Conservation (phyloP, 441 rosid species). For the Adansonia rubrostipa region DNA sequence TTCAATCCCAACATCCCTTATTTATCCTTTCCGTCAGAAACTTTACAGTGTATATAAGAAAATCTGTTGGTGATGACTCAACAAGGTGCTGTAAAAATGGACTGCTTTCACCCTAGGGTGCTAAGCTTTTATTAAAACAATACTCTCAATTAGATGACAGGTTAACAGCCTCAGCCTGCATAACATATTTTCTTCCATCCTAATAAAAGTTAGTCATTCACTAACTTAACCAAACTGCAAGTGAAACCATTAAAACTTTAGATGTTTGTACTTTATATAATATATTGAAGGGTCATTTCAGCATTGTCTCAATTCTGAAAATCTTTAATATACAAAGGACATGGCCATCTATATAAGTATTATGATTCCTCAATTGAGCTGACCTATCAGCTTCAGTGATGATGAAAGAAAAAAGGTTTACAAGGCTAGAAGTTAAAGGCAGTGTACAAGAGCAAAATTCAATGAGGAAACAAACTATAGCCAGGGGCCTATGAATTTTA, state of each 20-base stretch:
- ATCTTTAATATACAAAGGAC: background rate
- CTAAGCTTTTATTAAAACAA: background rate
- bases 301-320: background rate
- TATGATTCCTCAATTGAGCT: background rate
- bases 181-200: background rate
- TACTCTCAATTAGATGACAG: background rate
- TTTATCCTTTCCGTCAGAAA: background rate
- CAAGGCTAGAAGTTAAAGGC: background rate
- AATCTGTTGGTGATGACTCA: background rate
- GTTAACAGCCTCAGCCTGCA: background rate
- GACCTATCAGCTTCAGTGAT: background rate
- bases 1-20: background rate
- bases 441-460: background rate
- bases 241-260: background rate
- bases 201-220: background rate
- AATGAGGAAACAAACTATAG: background rate
- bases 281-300: conserved; percentile 11
- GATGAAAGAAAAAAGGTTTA: background rate
- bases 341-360: background rate
- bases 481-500: background rate
- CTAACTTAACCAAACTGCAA: background rate
- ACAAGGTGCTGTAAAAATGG: background rate
- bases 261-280: background rate
- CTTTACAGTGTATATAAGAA: background rate
- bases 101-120: background rate